A percentile compares a stretch with the other conserved stretches of the same genome.
phyloP scores from a whole-genome alignment of 805 yeast genomes.

The Danielia reshetovae region DNA sequence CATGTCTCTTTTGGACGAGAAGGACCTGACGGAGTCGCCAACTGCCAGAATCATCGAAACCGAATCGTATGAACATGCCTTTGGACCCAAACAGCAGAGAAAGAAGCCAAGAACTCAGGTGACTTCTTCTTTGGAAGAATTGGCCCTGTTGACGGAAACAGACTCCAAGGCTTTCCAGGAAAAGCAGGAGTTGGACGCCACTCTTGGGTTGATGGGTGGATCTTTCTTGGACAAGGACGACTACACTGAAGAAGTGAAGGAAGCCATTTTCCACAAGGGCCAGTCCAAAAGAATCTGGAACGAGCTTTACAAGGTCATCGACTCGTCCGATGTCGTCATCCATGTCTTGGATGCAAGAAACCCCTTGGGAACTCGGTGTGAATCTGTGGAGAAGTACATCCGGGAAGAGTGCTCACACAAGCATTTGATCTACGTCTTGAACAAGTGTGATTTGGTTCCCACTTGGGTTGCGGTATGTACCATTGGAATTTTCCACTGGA shows the following conservation, averaged over 20 bases:
- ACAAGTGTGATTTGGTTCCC: constrained; percentile 97
- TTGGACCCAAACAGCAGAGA: constrained; percentile 94
- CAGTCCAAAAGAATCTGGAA: constrained; percentile 99
- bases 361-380: constrained; percentile 94
- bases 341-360: constrained; percentile 97
- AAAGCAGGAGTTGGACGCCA: constrained; percentile 68
- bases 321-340: constrained; percentile 94
- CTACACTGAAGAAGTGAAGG: constrained; percentile 87
- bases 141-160: constrained; percentile 54
- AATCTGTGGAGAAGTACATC: constrained; percentile 87
- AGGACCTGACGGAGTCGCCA: constrained; percentile 72
- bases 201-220: constrained; percentile 78
- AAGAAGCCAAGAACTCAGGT: constrained; percentile 78
- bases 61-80: constrained; percentile 74
- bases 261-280: constrained; percentile 93
- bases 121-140: constrained; percentile 73
- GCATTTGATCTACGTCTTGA: constrained; percentile 89
- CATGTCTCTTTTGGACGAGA: constrained; percentile 90
- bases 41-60: constrained; percentile 80
- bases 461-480: constrained; percentile 98
- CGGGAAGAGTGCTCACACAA: constrained; percentile 94
- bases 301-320: constrained; percentile 93
- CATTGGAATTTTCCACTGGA: too few relatives aligned
- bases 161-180: constrained; percentile 65
- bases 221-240: constrained; percentile 62